These are phyloP conservation scores for Hymenoscyphus albidus DNA, from an alignment of 2,329 filamentous ascomycete species.

Conservation along the genomic window DNA sequence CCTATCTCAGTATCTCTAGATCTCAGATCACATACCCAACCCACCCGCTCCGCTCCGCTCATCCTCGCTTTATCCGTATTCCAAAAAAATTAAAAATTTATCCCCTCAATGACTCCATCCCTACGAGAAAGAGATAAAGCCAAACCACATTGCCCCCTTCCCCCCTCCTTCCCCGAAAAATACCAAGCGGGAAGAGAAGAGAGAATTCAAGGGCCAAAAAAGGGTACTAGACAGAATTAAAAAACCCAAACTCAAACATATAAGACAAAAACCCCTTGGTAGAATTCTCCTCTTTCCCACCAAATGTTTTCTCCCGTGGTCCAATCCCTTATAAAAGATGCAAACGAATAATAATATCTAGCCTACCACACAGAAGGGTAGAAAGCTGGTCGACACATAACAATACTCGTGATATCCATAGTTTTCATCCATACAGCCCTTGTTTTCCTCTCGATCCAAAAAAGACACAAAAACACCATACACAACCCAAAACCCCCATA, in stretches of 20 bases:
- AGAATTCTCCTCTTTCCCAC: neutral
- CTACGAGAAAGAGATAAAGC: too few species aligned
- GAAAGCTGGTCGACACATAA: neutral
- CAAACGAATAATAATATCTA: neutral
- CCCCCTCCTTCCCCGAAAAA: too few species aligned
- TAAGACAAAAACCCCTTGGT: neutral
- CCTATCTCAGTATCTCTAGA: too few species aligned
- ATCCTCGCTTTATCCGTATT: too few species aligned
- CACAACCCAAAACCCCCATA: neutral
- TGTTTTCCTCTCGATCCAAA: neutral
- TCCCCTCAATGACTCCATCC: too few species aligned
- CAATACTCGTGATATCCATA: conserved; percentile 12
- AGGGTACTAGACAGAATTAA: neutral
- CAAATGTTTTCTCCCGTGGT: neutral
- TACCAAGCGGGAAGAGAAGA: neutral
- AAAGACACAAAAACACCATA: conserved; percentile 7
- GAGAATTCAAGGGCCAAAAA: neutral
- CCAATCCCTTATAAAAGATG: neutral
- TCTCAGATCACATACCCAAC: too few species aligned
- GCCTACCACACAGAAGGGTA: neutral
- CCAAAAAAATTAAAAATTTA: too few species aligned
- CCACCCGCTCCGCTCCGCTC: too few species aligned
- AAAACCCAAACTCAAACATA: neutral
- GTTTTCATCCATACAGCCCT: conserved; percentile 13
- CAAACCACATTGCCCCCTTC: too few species aligned